Conservation (phyloP, 208 protist genomes). For the Trypanosoma lewisi region DNA sequence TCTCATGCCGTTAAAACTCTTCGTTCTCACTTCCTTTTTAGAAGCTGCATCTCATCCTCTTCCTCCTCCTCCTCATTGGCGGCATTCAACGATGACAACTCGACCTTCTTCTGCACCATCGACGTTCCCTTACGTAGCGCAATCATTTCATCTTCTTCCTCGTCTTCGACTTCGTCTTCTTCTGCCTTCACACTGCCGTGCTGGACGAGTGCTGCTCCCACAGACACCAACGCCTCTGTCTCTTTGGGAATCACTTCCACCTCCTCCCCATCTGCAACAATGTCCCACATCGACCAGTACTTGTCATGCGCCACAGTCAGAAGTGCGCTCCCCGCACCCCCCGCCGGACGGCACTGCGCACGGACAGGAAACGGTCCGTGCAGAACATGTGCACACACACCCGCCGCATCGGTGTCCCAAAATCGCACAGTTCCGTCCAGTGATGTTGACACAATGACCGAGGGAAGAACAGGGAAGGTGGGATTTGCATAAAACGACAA, state of each 20-base stretch:
- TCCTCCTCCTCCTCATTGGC: constrained; percentile 33
- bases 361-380: constrained; percentile 50
- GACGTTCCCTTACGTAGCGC: constrained; percentile 19
- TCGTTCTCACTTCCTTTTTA: constrained; percentile 18
- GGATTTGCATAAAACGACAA: constrained; percentile 58
- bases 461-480: constrained; percentile 34
- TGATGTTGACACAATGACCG: constrained; percentile 68
- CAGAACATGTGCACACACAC: constrained; percentile 51
- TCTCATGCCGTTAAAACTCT: not conserved
- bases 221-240: constrained; percentile 17
- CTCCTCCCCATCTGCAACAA: constrained; percentile 20
- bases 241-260: constrained; percentile 28
- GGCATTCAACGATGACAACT: not conserved
- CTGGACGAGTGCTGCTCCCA: not conserved
- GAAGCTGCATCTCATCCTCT: constrained; percentile 46
- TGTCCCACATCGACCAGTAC: constrained; percentile 73
- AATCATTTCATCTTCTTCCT: constrained; percentile 42
- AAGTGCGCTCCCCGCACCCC: constrained; percentile 28
- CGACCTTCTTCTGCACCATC: not conserved
- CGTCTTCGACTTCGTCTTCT: constrained; percentile 30
- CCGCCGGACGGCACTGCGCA: constrained; percentile 48
- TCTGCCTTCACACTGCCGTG: constrained; percentile 7
- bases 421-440: constrained; percentile 72
- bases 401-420: constrained; percentile 68
- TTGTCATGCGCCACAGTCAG: constrained; percentile 41